Evolutionary conservation across 2,329 filamentous ascomycete genomes (phyloP), one percentile per base, ranked within the genome.

Genomic region (Exserohilum rostratum): DNA sequence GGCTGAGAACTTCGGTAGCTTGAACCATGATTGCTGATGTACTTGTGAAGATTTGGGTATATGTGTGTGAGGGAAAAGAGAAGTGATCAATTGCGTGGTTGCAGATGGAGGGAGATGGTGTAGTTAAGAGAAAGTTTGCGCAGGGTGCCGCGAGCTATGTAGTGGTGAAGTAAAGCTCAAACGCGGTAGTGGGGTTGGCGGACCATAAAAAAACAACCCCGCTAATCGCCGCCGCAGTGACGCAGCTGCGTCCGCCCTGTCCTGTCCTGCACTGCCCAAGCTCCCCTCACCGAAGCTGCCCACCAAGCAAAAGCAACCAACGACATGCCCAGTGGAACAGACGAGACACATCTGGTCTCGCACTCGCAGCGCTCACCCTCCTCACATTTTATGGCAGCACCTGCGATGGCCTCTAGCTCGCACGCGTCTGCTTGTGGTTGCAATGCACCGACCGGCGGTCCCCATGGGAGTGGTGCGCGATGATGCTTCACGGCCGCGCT

Each of bases 1-100:
- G 81, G 73, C 74, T 81, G 59, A 89, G 83, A 74, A 73, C 68
- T 51, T 68, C 65, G 44, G 59, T 55, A 34, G 67, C 67, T 55
- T 62, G 61, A 50, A 65, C 61, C 65, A 69, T 69, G 57, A 27
- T 66, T 55, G 29, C 49, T 39, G 37, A 27, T 35, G 50, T 45
- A 38, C 5, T 48, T 13, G 39, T 39, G 13, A n/a, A 5, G 39
- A 25, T 18, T 7, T 35, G 22, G 39, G 11, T 46, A 15, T 47
- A 22, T 25, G 37, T 38, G 46, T 12, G 31, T 11, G 35, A 4
- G 3, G 18, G 12, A n/a, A n/a, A n/a, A n/a, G n/a, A n/a, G n/a
- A n/a, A n/a, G n/a, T n/a, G n/a, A n/a, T 39, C 40, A 42, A 10
- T 34, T 34, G 33, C 37, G 4, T 3, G 31, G 17, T 35, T 27